phyloP scores from a whole-genome alignment of 2,329 filamentous ascomycete genomes.

The Trichoderma citrinoviride region DNA sequence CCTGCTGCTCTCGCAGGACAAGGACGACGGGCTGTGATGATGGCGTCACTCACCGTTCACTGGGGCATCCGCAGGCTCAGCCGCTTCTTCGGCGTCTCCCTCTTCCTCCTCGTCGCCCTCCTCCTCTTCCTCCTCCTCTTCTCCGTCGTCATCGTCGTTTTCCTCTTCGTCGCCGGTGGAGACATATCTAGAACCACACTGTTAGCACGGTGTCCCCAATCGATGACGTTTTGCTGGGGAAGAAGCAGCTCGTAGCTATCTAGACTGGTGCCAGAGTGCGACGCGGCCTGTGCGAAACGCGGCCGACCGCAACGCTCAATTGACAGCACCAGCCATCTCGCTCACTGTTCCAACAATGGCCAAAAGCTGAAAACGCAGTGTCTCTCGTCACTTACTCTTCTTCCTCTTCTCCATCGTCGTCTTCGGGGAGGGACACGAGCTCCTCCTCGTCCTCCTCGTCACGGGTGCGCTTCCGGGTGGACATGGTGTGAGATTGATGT shows the following conservation, averaged over 20 bases:
- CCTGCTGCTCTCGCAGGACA: not conserved
- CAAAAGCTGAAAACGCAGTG: not conserved
- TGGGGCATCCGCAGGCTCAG: conserved; percentile 31
- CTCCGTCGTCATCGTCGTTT: conserved; percentile 40
- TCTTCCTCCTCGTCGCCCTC: conserved; percentile 32
- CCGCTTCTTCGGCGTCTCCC: conserved; percentile 30
- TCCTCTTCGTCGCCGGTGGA: conserved; percentile 43
- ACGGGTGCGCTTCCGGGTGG: conserved; percentile 52
- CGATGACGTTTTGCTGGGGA: not conserved
- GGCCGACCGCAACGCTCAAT: not conserved
- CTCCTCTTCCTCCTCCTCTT: conserved; percentile 33
- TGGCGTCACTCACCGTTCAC: conserved; percentile 35
- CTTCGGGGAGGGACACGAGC: conserved; percentile 54
- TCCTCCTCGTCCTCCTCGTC: conserved; percentile 61
- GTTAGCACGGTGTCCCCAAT: not conserved
- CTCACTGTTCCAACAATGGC: not conserved
- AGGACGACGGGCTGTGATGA: not conserved
- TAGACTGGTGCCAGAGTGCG: not conserved
- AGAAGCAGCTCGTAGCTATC: not conserved
- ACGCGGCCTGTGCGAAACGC: not conserved
- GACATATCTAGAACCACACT: conserved; percentile 34
- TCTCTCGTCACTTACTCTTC: conserved; percentile 47
- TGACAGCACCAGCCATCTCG: not conserved
- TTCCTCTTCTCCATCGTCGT: conserved; percentile 51
- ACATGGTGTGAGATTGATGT: conserved; percentile 16